phyloP scores from a whole-genome alignment of 2,329 filamentous ascomycete genomes.

The Ambrosiella xylebori region DNA sequence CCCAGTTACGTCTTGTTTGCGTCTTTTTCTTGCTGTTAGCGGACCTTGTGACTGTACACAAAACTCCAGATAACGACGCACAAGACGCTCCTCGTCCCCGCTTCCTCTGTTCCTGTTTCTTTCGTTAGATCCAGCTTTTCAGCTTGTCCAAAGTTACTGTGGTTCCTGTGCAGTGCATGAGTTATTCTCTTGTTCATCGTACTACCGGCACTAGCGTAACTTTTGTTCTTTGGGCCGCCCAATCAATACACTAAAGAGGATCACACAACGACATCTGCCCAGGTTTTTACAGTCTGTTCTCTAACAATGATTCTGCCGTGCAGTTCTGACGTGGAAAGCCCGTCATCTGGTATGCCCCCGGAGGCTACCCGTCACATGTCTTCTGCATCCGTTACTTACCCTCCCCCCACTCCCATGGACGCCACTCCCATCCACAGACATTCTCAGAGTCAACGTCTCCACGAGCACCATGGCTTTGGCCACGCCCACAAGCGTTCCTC shows the following conservation, averaged over 20 bases:
- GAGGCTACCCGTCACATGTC: conserved; percentile 1
- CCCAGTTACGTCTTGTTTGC: neutral
- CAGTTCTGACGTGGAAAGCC: conserved; percentile 10
- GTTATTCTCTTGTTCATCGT: neutral
- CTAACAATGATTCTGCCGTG: conserved; percentile 5
- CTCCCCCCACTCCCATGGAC: neutral
- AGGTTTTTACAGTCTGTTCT: neutral
- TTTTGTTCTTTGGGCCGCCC: neutral
- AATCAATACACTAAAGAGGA: neutral
- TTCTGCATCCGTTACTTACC: conserved; percentile 5
- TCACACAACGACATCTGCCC: neutral
- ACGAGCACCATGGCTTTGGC: conserved; percentile 8
- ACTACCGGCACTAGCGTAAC: neutral
- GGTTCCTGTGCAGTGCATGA: neutral
- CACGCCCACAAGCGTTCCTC: conserved; percentile 12
- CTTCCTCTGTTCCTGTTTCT: neutral
- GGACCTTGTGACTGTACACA: neutral
- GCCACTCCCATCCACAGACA: neutral
- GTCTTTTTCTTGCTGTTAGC: neutral
- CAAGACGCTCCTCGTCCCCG: neutral
- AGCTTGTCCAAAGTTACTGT: neutral
- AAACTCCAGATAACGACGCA: neutral
- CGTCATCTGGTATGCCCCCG: conserved; percentile 2
- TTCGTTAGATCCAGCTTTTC: neutral
- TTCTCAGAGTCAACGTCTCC: conserved; percentile 5